Base-by-base conservation (phyloP, 371 early-diverging fungal genomes). In the Mortierella sp. region DNA sequence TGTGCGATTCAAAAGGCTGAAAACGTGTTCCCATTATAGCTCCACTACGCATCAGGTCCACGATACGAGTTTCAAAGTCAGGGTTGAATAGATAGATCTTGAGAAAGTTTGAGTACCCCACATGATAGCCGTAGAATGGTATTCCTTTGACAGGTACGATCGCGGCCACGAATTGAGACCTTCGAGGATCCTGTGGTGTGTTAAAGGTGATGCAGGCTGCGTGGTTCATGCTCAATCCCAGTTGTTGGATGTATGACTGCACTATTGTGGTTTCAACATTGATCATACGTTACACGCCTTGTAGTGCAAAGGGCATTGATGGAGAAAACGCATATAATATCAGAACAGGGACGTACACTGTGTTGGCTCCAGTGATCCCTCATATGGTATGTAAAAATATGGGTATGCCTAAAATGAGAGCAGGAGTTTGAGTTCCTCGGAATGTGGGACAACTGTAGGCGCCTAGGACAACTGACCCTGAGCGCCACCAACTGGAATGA, bases 71-170 rank as follows among this genome's bases (percentile, higher is more conserved):
- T 45, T 85, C 77, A n/a, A 86, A 71, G 12, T 67, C 67, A 0
- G 95, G 95, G 52, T 92, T 83, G 48, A 86, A 65, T 27, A 93
- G 60, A 40, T 89, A 86, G 22, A 95, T 86, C 70, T 95, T 95
- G 53, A 95, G 83, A 61, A 90, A 96, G 47, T 79, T 82, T 6
- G 70, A 71, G 58, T 93, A 88, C 0, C 84, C 82, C 4, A 82
- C 72, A 64, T 91, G 89, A 66, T 92, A 94, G 0, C 97, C 97
- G 73, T 96, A 96, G 74, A 94, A 95, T 0, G 93, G 91, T 0
- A 92, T 78, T 0, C 94, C 97, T 66, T 91, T 90, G 22, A 91
- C 88, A 0, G 89, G 84, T 0, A 83, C 66, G 47, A 94, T 87
- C 1, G 90, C 90, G 0, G 87, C 90, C 8, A 94, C 80, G 59